Evolutionary conservation across 2,329 filamentous ascomycete genomes (phyloP).

Genomic region (Calonectria ilicicola): DNA sequence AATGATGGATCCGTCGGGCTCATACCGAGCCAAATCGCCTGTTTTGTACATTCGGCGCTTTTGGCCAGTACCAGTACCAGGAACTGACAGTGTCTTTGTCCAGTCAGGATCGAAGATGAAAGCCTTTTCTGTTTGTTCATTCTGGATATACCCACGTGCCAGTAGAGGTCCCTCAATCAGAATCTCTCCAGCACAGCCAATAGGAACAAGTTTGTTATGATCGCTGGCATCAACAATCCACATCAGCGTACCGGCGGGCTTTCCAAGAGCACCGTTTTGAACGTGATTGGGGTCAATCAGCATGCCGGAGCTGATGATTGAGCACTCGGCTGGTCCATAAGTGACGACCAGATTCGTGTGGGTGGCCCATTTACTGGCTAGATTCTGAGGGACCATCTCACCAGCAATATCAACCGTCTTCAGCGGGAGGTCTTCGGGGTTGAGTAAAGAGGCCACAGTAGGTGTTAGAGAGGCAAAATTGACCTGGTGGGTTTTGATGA

Average conservation of each 20-base stretch:
- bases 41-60: background rate
- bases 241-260: background rate
- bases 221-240: background rate
- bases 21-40: background rate
- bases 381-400: background rate
- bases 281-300: background rate
- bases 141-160: background rate
- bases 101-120: background rate
- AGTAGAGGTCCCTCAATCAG: background rate
- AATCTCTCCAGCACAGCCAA: background rate
- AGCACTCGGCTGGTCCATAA: background rate
- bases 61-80: background rate
- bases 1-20: background rate
- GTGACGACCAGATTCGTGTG: background rate
- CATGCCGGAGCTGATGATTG: background rate
- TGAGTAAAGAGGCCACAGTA: background rate
- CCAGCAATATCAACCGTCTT: background rate
- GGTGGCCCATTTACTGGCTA: background rate
- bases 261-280: background rate
- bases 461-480: background rate
- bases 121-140: background rate
- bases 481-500: background rate
- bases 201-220: background rate
- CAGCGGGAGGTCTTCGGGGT: background rate
- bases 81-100: background rate